Conservation (phyloP, 352 stramenopile species). For the Elongisporangium undulatum region DNA sequence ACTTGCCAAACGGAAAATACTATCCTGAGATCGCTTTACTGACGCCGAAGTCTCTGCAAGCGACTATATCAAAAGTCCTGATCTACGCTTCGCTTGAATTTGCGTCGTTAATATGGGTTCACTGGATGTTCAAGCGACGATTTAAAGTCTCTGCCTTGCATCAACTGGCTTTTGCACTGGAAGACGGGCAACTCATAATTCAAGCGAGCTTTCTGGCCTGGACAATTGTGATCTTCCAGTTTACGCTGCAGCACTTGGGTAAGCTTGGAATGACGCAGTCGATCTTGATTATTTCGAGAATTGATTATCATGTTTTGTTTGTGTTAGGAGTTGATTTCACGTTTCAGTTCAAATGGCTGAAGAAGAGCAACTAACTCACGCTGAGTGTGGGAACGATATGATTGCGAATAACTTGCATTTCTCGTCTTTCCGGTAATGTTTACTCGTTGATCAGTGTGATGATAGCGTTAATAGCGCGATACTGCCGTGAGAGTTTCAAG, state of each 20-base stretch:
- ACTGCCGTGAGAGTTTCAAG: no score
- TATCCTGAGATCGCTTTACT: slow-evolving; percentile 3
- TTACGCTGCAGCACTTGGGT: slow-evolving; percentile 23
- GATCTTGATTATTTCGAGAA: no score
- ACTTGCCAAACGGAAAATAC: slow-evolving; percentile 3
- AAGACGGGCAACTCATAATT: slow-evolving; percentile 16
- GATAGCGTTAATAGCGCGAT: no score
- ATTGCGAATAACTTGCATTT: no score
- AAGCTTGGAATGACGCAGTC: background rate
- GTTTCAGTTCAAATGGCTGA: background rate
- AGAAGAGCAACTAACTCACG: background rate
- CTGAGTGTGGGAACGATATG: no score
- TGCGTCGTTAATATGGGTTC: slow-evolving; percentile 10
- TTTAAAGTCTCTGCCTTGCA: slow-evolving; percentile 15
- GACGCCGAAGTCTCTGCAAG: background rate
- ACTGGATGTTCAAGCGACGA: slow-evolving; percentile 3
- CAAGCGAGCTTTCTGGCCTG: slow-evolving; percentile 10
- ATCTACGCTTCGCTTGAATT: slow-evolving; percentile 15
- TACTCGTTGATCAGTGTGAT: no score
- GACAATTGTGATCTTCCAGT: slow-evolving; percentile 24
- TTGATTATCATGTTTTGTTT: no score
- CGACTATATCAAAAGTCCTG: slow-evolving; percentile 13
- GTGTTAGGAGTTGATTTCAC: background rate
- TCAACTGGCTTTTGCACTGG: slow-evolving; percentile 21
- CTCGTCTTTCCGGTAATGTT: no score